Base-by-base conservation (phyloP, 176 grass and related monocot genomes). In the Hordeum marinum region DNA sequence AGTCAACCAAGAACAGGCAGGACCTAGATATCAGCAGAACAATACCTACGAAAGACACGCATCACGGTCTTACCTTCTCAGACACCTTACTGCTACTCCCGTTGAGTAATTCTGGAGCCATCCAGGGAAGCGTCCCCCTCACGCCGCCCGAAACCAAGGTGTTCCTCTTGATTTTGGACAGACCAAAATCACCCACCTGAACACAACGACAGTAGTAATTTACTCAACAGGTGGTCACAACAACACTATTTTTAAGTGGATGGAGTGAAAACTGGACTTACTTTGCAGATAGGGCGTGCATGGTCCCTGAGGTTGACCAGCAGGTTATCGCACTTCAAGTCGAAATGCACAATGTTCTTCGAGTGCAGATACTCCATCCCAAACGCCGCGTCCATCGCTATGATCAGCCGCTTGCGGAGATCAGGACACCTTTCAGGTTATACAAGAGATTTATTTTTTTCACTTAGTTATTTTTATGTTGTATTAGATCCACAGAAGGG, bases 141-240 rank as follows among this genome's bases (percentile, higher is more conserved):
- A 98, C 95, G 39, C 95, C 95, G 27, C 95, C 95, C n/a, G 95
- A 98, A 66, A 98, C 95, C 42, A 98, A 21, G 20, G 92, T 98
- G 78, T 98, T 98, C 76, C 95, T 89, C 81, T 98, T 98, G 42
- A 75, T 75, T 15, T 75, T 75, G 0, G 72, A 75, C 27, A 75
- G 50, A 0, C 72, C 72, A 46, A 75, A 98, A 88, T 95, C 95
- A 85, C 91, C 96, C 55, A 98, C 96, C 96, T 98, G 83, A 4
- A 85, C 20, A 55, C 18, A n/a, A 67, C 29, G 0, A 4, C 11
- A 87, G 73, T 9, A 23, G 54, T 24, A 85, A 46, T 73, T 73
- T 39, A 71, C 3, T 17, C 23, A 21, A 58, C 76, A 26, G 9
- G 3, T 9, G 37, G 11, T n/a, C n/a, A 8, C 13, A 5, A 6